Percentiles rank a stretch among this genome's conserved stretches.
Conservation (phyloP, 139 green algal genomes). For the Closterium sp. region DNA sequence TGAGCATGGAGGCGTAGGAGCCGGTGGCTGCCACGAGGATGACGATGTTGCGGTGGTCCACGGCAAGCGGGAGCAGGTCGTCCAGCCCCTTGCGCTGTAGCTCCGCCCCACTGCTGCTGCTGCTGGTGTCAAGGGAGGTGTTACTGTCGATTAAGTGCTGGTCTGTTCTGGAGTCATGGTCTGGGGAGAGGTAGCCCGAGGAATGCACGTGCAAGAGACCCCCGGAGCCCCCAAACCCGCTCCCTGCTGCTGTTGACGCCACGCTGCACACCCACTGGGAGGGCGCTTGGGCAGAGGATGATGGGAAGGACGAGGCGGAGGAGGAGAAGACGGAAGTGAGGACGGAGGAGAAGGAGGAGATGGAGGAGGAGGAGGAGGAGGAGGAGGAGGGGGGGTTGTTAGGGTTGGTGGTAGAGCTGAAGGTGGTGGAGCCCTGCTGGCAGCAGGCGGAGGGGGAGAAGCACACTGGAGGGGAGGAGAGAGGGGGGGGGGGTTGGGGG, state of each 20-base stretch:
- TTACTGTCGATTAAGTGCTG: not conserved
- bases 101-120: not conserved
- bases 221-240: not conserved
- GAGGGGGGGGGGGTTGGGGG: not conserved
- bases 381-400: not conserved
- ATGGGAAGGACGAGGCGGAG: not conserved
- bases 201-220: not conserved
- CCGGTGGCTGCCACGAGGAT: not conserved
- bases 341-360: too few relatives aligned
- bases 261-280: not conserved
- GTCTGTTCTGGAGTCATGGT: not conserved
- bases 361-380: not conserved
- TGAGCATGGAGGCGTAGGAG: conserved; percentile 2
- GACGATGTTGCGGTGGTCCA: conserved; percentile 1
- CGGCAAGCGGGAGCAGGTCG: not conserved
- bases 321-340: not conserved
- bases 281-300: not conserved
- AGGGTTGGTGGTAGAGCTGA: not conserved
- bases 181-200: not conserved
- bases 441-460: not conserved
- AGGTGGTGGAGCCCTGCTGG: not conserved
- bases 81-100: not conserved
- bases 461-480: not conserved
- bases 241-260: not conserved
- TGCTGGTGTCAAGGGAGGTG: not conserved